Conservation (phyloP, 2,329 filamentous ascomycete genomes). For the Fusarium udum region DNA sequence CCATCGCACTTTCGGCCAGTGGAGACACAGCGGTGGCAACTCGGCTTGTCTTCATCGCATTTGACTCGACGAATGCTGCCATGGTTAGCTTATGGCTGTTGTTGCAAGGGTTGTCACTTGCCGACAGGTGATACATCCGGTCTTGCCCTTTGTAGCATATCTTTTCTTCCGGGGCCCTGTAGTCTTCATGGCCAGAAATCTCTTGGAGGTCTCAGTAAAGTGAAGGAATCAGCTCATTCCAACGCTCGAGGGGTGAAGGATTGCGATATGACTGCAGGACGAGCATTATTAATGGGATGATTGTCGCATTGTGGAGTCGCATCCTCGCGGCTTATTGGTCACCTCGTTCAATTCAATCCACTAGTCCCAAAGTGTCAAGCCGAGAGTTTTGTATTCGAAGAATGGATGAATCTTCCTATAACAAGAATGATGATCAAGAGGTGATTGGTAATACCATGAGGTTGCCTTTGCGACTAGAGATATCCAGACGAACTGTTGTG, state of each 20-base stretch:
- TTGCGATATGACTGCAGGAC: background rate
- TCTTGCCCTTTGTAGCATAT: background rate
- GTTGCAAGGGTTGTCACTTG: background rate
- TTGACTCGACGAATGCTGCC: background rate
- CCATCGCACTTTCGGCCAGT: background rate
- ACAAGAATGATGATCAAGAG: background rate
- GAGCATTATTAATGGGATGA: background rate
- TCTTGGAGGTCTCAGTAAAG: accelerated
- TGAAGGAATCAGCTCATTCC: background rate
- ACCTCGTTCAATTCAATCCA: background rate
- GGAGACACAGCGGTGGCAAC: background rate
- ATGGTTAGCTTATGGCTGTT: background rate
- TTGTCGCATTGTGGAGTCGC: accelerated
- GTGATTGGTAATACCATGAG: background rate
- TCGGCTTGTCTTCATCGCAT: background rate
- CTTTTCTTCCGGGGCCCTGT: background rate
- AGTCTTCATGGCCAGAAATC: accelerated
- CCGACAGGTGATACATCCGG: background rate
- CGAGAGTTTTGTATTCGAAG: background rate
- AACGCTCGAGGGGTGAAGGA: accelerated
- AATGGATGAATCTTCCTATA: too few species aligned
- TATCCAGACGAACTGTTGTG: accelerated
- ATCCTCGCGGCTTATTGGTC: accelerated
- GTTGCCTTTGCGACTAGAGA: accelerated
- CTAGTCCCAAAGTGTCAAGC: background rate